Percentiles rank a stretch among this genome's conserved stretches.
Conservation (phyloP, 1,139 yeast genomes). For the Tardiomyces blankii region DNA sequence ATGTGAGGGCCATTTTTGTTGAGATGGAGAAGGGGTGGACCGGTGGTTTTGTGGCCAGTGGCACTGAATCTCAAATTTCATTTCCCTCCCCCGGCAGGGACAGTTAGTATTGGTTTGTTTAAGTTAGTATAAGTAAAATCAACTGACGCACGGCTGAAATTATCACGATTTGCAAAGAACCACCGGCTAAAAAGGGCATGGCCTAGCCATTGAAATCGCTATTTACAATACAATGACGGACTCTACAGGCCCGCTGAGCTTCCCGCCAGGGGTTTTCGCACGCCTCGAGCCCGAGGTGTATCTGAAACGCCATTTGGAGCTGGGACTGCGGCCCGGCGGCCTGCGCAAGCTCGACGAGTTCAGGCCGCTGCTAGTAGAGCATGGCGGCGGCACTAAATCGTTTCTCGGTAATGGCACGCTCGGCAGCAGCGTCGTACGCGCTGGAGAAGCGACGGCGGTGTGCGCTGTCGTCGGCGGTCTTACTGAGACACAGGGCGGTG, state of each 20-base stretch:
- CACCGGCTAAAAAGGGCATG: no score
- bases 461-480: constrained; percentile 69
- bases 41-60: constrained; percentile 1
- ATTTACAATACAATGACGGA: neutral
- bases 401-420: constrained; percentile 21
- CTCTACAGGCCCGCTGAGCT: constrained; percentile 30
- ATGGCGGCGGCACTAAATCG: constrained; percentile 9
- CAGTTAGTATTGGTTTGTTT: no score
- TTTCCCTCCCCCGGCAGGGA: no score
- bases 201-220: no score
- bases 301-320: constrained; percentile 67
- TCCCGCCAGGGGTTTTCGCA: constrained; percentile 76
- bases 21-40: no score
- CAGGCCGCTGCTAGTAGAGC: constrained; percentile 39
- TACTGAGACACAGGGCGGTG: constrained; percentile 30
- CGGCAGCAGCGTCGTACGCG: constrained; percentile 62
- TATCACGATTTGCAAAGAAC: no score
- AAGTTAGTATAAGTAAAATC: no score
- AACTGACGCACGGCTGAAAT: no score
- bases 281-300: constrained; percentile 80
- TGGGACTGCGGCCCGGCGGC: constrained; percentile 50
- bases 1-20: constrained; percentile 23
- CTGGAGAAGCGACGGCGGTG: constrained; percentile 67
- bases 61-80: neutral
- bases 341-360: constrained; percentile 63